Evolutionary conservation across 768 basidiomycete genomes (phyloP).

Genomic region (Lactarius indigo): DNA sequence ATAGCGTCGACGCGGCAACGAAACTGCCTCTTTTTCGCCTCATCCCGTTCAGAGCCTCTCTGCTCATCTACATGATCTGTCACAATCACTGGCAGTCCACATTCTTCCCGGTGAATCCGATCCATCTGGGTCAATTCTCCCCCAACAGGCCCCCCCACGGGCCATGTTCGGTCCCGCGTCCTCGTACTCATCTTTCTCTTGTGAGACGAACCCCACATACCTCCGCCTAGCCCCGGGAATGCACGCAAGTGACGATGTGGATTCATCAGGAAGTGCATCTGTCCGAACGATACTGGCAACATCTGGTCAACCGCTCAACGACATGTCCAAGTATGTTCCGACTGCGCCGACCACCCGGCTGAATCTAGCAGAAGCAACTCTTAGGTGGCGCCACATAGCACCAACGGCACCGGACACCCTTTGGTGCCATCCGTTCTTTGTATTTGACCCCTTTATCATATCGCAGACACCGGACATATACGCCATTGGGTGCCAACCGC

Average conservation of each 20-base stretch:
- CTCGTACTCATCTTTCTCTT: slow-evolving; percentile 59
- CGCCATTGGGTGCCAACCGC: slow-evolving; percentile 86
- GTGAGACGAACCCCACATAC: slow-evolving; percentile 90
- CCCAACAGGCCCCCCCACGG: slow-evolving; percentile 89
- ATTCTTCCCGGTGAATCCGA: slow-evolving; percentile 86
- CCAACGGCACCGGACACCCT: slow-evolving; percentile 98
- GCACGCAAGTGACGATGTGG: slow-evolving; percentile 32
- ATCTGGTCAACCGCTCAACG: slow-evolving; percentile 90
- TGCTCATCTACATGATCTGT: slow-evolving; percentile 68
- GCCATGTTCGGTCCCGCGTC: slow-evolving; percentile 78
- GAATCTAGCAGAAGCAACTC: slow-evolving; percentile 69
- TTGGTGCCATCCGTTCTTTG: slow-evolving; percentile 95
- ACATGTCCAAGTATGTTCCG: slow-evolving; percentile 90
- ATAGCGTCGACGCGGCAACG: slow-evolving; percentile 66
- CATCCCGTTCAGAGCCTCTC: slow-evolving; percentile 73
- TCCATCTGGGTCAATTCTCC: slow-evolving; percentile 84
- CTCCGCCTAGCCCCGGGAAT: slow-evolving; percentile 55
- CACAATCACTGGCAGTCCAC: slow-evolving; percentile 76
- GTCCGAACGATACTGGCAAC: slow-evolving; percentile 69
- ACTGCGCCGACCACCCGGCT: slow-evolving; percentile 68
- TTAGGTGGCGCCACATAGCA: slow-evolving; percentile 95
- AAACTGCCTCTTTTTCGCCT: slow-evolving; percentile 62
- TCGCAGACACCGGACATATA: slow-evolving; percentile 86
- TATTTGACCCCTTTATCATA: slow-evolving; percentile 86
- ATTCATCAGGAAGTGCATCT: slow-evolving; percentile 21